These are phyloP conservation scores for Monosporascus sp. DNA, from an alignment of 2,329 filamentous ascomycete species.

Conservation along the genomic window DNA sequence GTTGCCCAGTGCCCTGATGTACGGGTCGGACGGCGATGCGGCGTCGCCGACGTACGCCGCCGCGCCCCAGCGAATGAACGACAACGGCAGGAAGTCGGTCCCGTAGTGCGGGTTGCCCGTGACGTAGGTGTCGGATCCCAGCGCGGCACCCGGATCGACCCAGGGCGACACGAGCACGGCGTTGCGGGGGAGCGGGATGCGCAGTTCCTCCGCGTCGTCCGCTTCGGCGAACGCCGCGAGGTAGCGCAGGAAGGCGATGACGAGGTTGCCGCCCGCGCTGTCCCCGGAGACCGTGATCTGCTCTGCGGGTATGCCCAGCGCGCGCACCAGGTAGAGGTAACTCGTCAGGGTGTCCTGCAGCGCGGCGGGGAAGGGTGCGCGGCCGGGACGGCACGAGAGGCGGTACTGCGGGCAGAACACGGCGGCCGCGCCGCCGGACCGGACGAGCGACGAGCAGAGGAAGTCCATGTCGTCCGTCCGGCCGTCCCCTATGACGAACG, in stretches of 20 bases:
- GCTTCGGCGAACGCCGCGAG: constrained; percentile 32
- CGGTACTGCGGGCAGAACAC: constrained; percentile 44
- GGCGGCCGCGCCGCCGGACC: constrained; percentile 26
- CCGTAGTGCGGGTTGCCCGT: constrained; percentile 13
- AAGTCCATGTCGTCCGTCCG: constrained; percentile 6
- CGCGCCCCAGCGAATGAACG: constrained; percentile 38
- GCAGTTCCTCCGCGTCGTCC: constrained; percentile 1
- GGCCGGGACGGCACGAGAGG: constrained; percentile 34
- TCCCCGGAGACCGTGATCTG: constrained; percentile 43
- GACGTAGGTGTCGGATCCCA: constrained; percentile 1
- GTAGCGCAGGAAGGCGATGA: constrained; percentile 40
- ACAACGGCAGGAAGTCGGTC: constrained; percentile 35
- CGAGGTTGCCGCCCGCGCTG: constrained; percentile 43
- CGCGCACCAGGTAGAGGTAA: constrained; percentile 40
- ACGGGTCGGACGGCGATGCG: constrained; percentile 23
- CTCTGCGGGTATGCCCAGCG: constrained; percentile 30
- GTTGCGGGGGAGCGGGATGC: constrained; percentile 18
- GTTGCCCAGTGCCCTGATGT: constrained; percentile 21
- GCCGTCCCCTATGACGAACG: constrained; percentile 18
- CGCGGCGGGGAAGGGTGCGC: constrained; percentile 41
- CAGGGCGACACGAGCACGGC: constrained; percentile 29
- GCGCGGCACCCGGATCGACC: constrained; percentile 12
- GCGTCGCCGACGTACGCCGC: constrained; percentile 24
- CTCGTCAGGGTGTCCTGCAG: constrained; percentile 43
- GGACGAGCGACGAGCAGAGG: background rate